Evolutionary conservation across 768 basidiomycete genomes (phyloP), one percentile per base, ranked within the genome.

Genomic region (Termitomyces sp.): DNA sequence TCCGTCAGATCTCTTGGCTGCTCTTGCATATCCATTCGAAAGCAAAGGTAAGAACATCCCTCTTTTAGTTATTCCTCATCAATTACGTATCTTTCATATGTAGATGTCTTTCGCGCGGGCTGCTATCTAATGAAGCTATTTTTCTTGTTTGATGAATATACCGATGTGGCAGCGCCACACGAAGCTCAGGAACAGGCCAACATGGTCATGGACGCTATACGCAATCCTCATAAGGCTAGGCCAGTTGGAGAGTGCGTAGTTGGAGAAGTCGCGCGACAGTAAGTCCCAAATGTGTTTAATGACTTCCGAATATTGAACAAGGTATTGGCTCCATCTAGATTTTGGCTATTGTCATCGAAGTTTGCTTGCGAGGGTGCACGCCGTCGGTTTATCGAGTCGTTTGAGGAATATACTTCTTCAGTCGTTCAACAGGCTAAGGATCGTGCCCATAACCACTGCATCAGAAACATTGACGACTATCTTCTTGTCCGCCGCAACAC

Each of bases 1-100:
- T 32, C 35, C 10, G 24, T 8, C 13, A 79, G 78, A 65, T 40
- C 64, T 75, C 6, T 65, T 78, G 9, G 77, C 73, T 7, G 73
- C 74, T 1, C 61, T 79, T 22, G 70, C 73, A 14, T 78, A 71
- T 62, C 73, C 77, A 2, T 35, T 63, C 2, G 38, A 68, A 2
- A 57, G 62, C 18, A 71, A 69, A 70, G 74, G 77, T 77, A 9
- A 36, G 13, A 24, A 6, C 44, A 26, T 46, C 3, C 14, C 4
- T 45, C 14, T 14, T 8, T 14, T 1, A 46, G 16, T 16, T 16
- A 2, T 3, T 24, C 24, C 1, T 26, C 24, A 16, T 46, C 20
- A 26, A 45, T 45, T 43, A 44, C 3, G 12, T 24, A 26, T 26
- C 44, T 24, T 16, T 45, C 2, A 24, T 14, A 14, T 26, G 45